phyloP scores from a whole-genome alignment of 208 protist species.

The Tetramitus jugosus region DNA sequence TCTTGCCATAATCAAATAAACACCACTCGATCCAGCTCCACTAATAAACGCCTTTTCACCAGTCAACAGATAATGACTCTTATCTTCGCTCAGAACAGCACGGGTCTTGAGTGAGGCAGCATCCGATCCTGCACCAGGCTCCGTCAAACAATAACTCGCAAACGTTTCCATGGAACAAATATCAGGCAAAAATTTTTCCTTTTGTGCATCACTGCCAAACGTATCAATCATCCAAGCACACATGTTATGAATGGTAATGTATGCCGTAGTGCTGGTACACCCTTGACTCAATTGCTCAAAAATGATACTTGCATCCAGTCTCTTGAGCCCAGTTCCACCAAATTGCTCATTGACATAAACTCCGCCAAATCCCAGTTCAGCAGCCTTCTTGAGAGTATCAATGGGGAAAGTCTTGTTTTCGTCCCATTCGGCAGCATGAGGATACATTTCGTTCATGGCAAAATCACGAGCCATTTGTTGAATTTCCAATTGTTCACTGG shows the following conservation, averaged over 20 bases:
- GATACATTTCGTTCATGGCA: constrained; percentile 46
- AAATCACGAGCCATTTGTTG: constrained; percentile 35
- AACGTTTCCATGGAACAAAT: constrained; percentile 38
- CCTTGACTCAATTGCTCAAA: constrained; percentile 35
- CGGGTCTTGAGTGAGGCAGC: constrained; percentile 52
- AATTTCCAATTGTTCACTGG: constrained; percentile 19
- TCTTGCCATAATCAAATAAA: constrained; percentile 45
- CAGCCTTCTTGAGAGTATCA: constrained; percentile 45
- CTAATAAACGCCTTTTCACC: constrained; percentile 63
- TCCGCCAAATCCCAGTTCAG: constrained; percentile 55
- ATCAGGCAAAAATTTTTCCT: constrained; percentile 40
- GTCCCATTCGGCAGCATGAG: constrained; percentile 55
- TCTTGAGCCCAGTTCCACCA: constrained; percentile 47
- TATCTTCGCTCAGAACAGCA: constrained; percentile 43
- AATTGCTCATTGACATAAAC: constrained; percentile 46
- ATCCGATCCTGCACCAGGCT: constrained; percentile 54
- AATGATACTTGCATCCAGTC: constrained; percentile 53
- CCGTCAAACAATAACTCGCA: constrained; percentile 60
- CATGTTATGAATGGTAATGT: constrained; percentile 64
- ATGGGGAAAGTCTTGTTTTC: constrained; percentile 50
- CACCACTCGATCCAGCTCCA: constrained; percentile 48
- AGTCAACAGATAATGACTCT: constrained; percentile 58
- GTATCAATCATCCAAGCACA: constrained; percentile 55
- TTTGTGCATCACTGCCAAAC: constrained; percentile 51
- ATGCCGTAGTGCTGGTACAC: constrained; percentile 46